Percentiles rank a stretch among this genome's conserved stretches.
These are phyloP conservation scores for Meredithiella fracta DNA, from an alignment of 2,329 filamentous ascomycete genomes.

Conservation along the genomic window DNA sequence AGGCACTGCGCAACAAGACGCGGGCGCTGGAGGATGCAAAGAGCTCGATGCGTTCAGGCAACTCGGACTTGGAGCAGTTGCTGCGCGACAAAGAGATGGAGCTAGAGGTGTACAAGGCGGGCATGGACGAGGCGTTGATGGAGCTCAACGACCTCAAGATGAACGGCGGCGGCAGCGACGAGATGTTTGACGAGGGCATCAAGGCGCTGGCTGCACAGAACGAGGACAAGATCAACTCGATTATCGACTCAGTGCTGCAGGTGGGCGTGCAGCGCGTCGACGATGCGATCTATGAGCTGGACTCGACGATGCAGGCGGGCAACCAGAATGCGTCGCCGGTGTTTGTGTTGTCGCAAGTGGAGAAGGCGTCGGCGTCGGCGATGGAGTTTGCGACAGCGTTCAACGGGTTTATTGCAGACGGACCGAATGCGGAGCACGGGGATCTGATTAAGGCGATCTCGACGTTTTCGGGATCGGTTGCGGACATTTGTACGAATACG, in stretches of 20 bases:
- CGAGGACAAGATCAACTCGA: slow-evolving; percentile 85
- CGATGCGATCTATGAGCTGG: slow-evolving; percentile 89
- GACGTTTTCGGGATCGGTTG: slow-evolving; percentile 74
- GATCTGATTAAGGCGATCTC: slow-evolving; percentile 90
- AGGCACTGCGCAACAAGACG: slow-evolving; percentile 76
- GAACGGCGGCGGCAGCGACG: slow-evolving; percentile 54
- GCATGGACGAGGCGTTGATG: slow-evolving; percentile 89
- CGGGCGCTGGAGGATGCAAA: slow-evolving; percentile 72
- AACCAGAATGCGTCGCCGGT: slow-evolving; percentile 94
- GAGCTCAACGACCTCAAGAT: slow-evolving; percentile 78
- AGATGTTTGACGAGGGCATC: slow-evolving; percentile 75
- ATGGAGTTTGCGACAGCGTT: slow-evolving; percentile 97
- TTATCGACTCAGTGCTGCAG: slow-evolving; percentile 92
- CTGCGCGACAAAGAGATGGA: slow-evolving; percentile 94
- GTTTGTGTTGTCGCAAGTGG: slow-evolving; percentile 89
- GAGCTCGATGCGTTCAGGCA: slow-evolving; percentile 59
- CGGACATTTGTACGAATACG: slow-evolving; percentile 88
- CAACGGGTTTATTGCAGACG: slow-evolving; percentile 96
- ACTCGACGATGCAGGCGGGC: slow-evolving; percentile 94
- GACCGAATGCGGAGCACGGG: slow-evolving; percentile 72
- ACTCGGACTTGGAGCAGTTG: slow-evolving; percentile 68
- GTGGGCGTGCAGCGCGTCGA: slow-evolving; percentile 86
- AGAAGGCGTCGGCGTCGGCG: slow-evolving; percentile 84
- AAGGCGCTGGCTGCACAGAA: slow-evolving; percentile 77
- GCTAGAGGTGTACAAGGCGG: slow-evolving; percentile 92